A percentile compares a stretch with the other conserved stretches of the same genome.
Evolutionary conservation across 23 red algal genomes (phyloP).

Genomic region (Chondrus crispus): DNA sequence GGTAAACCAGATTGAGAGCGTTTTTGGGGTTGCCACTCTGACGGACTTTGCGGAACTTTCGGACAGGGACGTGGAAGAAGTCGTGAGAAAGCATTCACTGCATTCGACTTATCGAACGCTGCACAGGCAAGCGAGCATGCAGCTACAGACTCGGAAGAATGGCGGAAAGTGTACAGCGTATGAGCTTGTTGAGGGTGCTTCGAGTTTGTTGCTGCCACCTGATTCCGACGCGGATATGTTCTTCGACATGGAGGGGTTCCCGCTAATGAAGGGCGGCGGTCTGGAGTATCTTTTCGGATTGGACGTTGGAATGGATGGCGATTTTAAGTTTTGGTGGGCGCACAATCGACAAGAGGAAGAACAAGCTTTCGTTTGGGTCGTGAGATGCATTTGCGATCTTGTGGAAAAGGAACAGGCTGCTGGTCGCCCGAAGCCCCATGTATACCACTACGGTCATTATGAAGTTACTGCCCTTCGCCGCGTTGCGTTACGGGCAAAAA

Average conservation of each 20-base stretch:
- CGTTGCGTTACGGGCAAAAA: constrained; percentile 41
- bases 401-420: background rate
- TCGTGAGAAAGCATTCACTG: background rate
- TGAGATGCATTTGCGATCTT: background rate
- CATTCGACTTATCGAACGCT: background rate
- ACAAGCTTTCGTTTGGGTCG: constrained; percentile 37
- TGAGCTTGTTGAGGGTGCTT: constrained; percentile 8
- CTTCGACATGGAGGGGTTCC: constrained; percentile 82
- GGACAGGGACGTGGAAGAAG: background rate
- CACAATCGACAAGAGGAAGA: constrained; percentile 63
- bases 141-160: background rate
- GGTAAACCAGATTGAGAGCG: constrained; percentile 13
- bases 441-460: constrained; percentile 85
- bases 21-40: background rate
- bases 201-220: constrained; percentile 6
- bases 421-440: background rate
- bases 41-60: constrained; percentile 18
- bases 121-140: constrained; percentile 56
- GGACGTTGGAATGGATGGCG: background rate
- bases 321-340: constrained; percentile 66
- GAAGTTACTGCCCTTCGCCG: constrained; percentile 65
- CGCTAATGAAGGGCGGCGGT: constrained; percentile 35
- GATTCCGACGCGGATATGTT: constrained; percentile 37
- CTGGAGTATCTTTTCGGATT: constrained; percentile 80
- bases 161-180: constrained; percentile 5